phyloP scores from a whole-genome alignment of 78 protist species.

The Acrasis kona region DNA sequence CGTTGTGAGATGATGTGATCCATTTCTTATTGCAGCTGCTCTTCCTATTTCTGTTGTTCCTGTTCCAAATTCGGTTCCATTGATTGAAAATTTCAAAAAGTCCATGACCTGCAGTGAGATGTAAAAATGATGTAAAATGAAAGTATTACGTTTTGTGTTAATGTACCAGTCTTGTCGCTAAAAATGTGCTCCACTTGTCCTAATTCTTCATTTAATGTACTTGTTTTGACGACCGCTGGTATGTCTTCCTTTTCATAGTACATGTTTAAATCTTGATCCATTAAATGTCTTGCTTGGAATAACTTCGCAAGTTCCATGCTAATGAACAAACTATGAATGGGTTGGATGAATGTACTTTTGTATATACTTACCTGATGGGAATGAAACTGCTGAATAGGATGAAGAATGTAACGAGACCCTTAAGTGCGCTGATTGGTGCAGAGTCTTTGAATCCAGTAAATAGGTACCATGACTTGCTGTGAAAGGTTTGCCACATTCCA shows the following conservation, averaged over 20 bases:
- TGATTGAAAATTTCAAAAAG: constrained; percentile 37
- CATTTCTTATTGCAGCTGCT: neutral
- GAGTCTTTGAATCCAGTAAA: too few species aligned
- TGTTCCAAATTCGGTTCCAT: neutral
- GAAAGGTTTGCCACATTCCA: too few species aligned
- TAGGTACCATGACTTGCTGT: too few species aligned
- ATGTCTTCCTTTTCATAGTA: constrained; percentile 45
- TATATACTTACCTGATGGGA: constrained; percentile 79
- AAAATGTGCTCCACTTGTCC: constrained; percentile 74
- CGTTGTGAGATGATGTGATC: too few species aligned
- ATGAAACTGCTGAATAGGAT: constrained; percentile 77
- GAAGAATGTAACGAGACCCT: too few species aligned
- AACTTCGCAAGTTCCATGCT: constrained; percentile 15
- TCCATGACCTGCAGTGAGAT: too few species aligned
- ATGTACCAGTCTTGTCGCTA: constrained; percentile 96
- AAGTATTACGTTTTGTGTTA: constrained; percentile 81
- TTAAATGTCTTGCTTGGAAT: neutral
- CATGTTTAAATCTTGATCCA: constrained; percentile 32
- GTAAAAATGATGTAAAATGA: too few species aligned
- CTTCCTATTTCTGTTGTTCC: constrained; percentile 4
- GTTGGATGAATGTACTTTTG: too few species aligned
- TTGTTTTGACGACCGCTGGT: constrained; percentile 56
- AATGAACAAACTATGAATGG: too few species aligned
- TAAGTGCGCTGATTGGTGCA: too few species aligned
- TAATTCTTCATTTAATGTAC: constrained; percentile 78